Evolutionary conservation across 1,139 yeast species (phyloP).

Genomic region (Sugiyamaella paludigena): DNA sequence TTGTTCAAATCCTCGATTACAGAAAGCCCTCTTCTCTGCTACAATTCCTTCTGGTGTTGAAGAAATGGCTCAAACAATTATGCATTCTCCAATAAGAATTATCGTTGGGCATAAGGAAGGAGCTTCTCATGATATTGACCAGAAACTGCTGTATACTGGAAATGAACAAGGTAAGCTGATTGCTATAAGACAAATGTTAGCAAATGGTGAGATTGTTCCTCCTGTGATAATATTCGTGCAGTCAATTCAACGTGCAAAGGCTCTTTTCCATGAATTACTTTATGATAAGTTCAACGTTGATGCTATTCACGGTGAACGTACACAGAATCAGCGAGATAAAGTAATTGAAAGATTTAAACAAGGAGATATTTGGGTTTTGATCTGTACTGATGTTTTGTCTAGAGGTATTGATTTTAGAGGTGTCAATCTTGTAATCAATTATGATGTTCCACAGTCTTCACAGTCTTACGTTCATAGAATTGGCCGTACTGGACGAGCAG

Average conservation of each 20-base stretch:
- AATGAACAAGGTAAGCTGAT: conserved; percentile 91
- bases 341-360: conserved; percentile 78
- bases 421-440: conserved; percentile 88
- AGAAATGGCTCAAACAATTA: conserved; percentile 78
- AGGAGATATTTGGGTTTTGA: conserved; percentile 94
- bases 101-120: conserved; percentile 95
- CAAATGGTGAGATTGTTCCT: conserved; percentile 77
- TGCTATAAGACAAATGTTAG: conserved; percentile 83
- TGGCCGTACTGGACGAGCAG: conserved; percentile 98
- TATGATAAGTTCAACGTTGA: conserved; percentile 92
- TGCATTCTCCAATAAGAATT: conserved; percentile 81
- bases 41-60: conserved; percentile 94
- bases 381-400: conserved; percentile 92
- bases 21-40: conserved; percentile 85
- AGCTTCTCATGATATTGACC: conserved; percentile 81
- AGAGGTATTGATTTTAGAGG: conserved; percentile 98
- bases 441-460: conserved; percentile 92
- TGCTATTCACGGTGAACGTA: conserved; percentile 93
- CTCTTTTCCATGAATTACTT: conserved; percentile 83
- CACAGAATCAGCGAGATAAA: conserved; percentile 82
- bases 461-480: conserved; percentile 97
- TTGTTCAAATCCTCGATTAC: conserved; percentile 51
- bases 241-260: conserved; percentile 90
- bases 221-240: conserved; percentile 92
- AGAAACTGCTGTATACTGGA: conserved; percentile 81